These are phyloP conservation scores for Hysterium pulicare DNA, from an alignment of 2,329 filamentous ascomycete genomes.

Conservation along the genomic window DNA sequence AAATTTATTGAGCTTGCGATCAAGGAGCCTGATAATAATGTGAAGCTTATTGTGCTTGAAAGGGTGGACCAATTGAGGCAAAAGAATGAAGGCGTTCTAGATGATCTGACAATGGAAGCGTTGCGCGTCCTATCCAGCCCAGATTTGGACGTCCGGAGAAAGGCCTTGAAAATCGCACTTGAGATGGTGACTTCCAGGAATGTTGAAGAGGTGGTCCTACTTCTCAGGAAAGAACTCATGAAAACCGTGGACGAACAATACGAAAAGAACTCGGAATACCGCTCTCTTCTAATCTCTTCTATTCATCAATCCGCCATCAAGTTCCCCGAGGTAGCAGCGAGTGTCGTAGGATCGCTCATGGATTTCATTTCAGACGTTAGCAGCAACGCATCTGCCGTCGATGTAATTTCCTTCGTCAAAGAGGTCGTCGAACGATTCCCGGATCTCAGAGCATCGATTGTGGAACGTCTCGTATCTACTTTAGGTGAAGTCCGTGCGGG, in stretches of 20 bases:
- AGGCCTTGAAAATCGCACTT: constrained; percentile 83
- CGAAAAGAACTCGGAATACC: constrained; percentile 65
- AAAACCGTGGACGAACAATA: constrained; percentile 99
- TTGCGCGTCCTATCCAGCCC: constrained; percentile 90
- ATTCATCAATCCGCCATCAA: constrained; percentile 99
- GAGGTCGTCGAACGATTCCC: constrained; percentile 99
- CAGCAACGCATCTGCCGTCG: constrained; percentile 93
- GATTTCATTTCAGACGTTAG: constrained; percentile 99
- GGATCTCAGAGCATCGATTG: constrained; percentile 78
- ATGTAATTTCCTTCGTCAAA: constrained; percentile 98
- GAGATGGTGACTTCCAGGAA: constrained; percentile 99
- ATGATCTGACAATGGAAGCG: constrained; percentile 96
- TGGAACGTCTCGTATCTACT: constrained; percentile 83
- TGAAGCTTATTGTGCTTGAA: constrained; percentile 96
- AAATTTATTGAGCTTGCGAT: constrained; percentile 98
- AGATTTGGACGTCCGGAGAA: constrained; percentile 91
- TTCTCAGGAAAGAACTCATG: constrained; percentile 94
- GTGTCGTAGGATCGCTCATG: constrained; percentile 95
- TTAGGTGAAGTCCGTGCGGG: constrained; percentile 90
- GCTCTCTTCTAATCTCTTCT: constrained; percentile 90
- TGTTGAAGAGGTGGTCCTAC: constrained; percentile 91
- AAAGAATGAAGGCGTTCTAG: constrained; percentile 85
- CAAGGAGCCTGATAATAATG: constrained; percentile 98
- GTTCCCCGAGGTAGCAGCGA: constrained; percentile 96
- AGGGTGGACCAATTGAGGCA: constrained; percentile 83